Evolutionary conservation across 352 stramenopile genomes (phyloP).

Genomic region (Globisporangium uncinulatum): DNA sequence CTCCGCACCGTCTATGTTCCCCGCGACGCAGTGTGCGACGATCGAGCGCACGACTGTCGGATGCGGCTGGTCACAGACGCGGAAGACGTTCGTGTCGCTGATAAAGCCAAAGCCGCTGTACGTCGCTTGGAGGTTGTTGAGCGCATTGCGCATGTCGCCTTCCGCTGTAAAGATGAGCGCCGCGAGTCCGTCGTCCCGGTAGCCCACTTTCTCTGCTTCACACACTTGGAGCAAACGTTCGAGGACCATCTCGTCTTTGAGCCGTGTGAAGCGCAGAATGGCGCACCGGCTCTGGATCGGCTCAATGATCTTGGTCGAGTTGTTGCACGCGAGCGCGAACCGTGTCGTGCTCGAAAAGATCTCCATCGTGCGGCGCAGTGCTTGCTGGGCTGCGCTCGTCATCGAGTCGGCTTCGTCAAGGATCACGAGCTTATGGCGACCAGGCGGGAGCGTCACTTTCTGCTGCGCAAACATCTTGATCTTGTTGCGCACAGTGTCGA

Average conservation of each 20-base stretch:
- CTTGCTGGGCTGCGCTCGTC: conserved; percentile 97
- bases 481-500: conserved; percentile 91
- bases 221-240: conserved; percentile 92
- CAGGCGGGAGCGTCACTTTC: conserved; percentile 91
- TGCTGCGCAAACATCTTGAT: conserved; percentile 99
- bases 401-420: conserved; percentile 99
- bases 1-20: conserved; percentile 84
- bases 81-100: conserved; percentile 95
- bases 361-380: conserved; percentile 98
- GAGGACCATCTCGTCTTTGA: conserved; percentile 96
- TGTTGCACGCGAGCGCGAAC: conserved; percentile 99
- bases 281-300: conserved; percentile 98
- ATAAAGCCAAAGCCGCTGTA: conserved; percentile 93
- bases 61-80: conserved; percentile 95
- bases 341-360: conserved; percentile 97
- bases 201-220: conserved; percentile 85
- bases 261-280: conserved; percentile 95
- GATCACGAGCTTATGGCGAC: conserved; percentile 98
- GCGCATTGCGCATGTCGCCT: conserved; percentile 98
- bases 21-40: conserved; percentile 56
- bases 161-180: conserved; percentile 99
- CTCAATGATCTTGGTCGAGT: conserved; percentile 99
- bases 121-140: conserved; percentile 99
- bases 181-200: conserved; percentile 91
- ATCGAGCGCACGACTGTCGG: conserved; percentile 78